Evolutionary conservation across 73 alveolate species (phyloP).

Genomic region (Symbiodinium pilosum): DNA sequence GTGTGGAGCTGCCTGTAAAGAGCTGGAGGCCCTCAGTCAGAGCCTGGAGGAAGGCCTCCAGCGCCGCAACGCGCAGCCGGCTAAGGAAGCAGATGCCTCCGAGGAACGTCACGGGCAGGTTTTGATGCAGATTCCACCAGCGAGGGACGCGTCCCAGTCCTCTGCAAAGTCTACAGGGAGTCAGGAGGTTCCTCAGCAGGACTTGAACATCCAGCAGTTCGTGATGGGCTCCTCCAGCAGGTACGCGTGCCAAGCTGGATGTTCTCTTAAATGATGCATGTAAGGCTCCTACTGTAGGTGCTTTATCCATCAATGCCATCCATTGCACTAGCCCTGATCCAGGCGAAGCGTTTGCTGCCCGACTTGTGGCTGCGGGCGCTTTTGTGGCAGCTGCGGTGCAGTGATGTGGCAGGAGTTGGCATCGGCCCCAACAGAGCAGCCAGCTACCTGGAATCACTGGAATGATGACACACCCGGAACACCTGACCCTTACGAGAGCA

Average conservation of each 20-base stretch:
- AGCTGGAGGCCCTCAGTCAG: slow-evolving; percentile 1
- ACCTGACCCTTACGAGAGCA: background rate
- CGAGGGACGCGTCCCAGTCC: background rate
- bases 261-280: too few species aligned
- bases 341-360: slow-evolving; percentile 33
- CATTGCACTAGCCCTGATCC: background rate
- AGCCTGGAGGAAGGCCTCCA: background rate
- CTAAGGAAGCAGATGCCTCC: background rate
- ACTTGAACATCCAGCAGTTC: background rate
- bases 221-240: too few species aligned
- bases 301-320: too few species aligned
- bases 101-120: background rate
- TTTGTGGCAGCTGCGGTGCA: slow-evolving; percentile 67
- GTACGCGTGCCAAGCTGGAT: too few species aligned
- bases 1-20: background rate
- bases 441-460: too few species aligned
- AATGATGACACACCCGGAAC: slow-evolving; percentile 1
- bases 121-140: background rate
- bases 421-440: background rate
- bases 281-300: too few species aligned
- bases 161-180: too few species aligned
- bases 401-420: slow-evolving; percentile 14
- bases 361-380: slow-evolving; percentile 85
- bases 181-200: background rate
- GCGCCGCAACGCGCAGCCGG: too few species aligned